Percentiles rank a stretch among this genome's conserved stretches.
phyloP scores from a whole-genome alignment of 2,329 filamentous ascomycete species.

The Sporothrix sp. region DNA sequence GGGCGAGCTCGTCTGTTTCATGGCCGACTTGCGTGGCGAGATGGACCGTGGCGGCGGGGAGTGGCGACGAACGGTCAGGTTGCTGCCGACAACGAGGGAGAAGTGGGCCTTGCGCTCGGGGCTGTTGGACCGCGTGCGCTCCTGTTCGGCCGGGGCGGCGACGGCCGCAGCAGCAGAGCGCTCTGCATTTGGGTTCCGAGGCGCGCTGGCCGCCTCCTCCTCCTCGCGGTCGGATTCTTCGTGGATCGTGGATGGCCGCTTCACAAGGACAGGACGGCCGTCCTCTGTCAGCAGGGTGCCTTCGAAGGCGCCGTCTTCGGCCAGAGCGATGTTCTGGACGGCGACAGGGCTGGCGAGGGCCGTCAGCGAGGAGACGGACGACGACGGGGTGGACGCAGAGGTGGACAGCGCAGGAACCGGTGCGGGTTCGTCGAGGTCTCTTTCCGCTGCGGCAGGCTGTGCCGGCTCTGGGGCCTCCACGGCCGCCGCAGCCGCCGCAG shows the following conservation, averaged over 20 bases:
- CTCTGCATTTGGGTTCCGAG: background rate
- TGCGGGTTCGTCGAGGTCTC: background rate
- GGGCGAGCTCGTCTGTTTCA: constrained; percentile 55
- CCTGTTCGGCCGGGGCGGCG: constrained; percentile 6
- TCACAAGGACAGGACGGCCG: constrained; percentile 9
- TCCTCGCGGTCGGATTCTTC: constrained; percentile 29
- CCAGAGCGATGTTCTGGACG: background rate
- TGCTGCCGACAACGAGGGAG: constrained; percentile 40
- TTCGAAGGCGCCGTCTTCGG: background rate
- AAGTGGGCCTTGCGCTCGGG: constrained; percentile 62
- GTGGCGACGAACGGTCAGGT: constrained; percentile 47
- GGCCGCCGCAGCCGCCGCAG: background rate
- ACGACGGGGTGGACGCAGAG: constrained; percentile 10
- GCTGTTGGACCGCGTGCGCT: constrained; percentile 43
- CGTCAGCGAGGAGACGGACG: constrained; percentile 10
- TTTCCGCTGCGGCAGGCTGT: background rate
- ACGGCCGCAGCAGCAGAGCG: background rate
- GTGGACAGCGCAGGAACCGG: constrained; percentile 11
- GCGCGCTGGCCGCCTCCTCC: constrained; percentile 9
- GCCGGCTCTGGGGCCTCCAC: background rate
- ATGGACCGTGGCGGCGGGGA: constrained; percentile 60
- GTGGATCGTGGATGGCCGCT: constrained; percentile 30
- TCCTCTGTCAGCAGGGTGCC: background rate
- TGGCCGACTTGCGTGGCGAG: constrained; percentile 67
- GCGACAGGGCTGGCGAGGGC: constrained; percentile 5